A percentile compares a stretch with the other conserved stretches of the same genome.
Conservation (phyloP, 371 early-diverging fungal genomes). For the Smittium mucronatum region DNA sequence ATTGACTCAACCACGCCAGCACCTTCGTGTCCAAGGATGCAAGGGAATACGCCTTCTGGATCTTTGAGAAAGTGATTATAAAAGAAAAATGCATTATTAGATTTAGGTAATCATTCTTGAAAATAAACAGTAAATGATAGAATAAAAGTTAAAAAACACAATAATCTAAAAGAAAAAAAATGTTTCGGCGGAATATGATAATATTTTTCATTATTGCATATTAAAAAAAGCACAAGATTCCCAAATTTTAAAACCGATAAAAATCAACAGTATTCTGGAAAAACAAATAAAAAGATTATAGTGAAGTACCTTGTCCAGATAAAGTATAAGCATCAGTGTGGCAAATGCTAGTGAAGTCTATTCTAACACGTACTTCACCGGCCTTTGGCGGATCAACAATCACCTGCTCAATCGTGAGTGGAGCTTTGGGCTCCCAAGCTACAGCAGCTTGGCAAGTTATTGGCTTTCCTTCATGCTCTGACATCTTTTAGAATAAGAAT, state of each 20-base stretch:
- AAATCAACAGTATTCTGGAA: conserved; percentile 8
- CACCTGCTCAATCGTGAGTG: conserved; percentile 77
- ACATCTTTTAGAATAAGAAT: background rate
- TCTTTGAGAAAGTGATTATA: conserved; percentile 35
- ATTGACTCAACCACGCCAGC: conserved; percentile 91
- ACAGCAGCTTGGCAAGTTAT: conserved; percentile 92
- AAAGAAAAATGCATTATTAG: no score
- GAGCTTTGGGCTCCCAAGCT: conserved; percentile 86
- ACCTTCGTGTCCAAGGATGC: conserved; percentile 92
- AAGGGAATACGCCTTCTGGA: conserved; percentile 80
- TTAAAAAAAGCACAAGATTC: no score
- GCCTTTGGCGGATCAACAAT: conserved; percentile 88
- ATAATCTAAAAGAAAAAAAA: no score
- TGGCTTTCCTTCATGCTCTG: conserved; percentile 38
- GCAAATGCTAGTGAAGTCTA: conserved; percentile 80
- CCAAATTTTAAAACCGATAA: no score
- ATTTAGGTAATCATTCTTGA: no score
- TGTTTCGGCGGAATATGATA: no score
- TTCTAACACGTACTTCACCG: conserved; percentile 90
- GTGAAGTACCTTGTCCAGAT: conserved; percentile 75
- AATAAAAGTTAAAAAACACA: no score
- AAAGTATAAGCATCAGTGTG: conserved; percentile 92
- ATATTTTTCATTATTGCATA: no score
- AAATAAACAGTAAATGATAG: no score
- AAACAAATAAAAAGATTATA: conserved; percentile 17